Conservation (phyloP, 1,284 basidiomycete species). For the Fomitopsis pinicola region DNA sequence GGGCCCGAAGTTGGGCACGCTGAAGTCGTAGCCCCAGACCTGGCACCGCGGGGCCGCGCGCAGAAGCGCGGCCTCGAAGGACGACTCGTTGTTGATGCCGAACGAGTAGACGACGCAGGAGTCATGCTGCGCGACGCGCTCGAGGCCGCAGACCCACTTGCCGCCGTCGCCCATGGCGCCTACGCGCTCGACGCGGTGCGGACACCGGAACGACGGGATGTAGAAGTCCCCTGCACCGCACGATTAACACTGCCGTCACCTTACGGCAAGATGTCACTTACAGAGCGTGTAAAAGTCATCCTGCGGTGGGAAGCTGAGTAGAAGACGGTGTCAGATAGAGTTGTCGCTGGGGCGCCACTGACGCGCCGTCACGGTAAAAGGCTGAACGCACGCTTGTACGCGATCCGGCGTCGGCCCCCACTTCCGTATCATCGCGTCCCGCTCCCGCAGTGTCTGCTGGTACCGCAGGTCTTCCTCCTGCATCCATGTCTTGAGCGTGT, state of each 20-base stretch:
- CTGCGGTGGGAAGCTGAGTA: constrained; percentile 4
- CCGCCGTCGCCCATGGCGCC: constrained; percentile 48
- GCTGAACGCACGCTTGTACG: constrained; percentile 15
- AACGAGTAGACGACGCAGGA: constrained; percentile 47
- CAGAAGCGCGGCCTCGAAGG: constrained; percentile 47
- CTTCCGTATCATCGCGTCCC: constrained; percentile 18
- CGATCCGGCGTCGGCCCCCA: constrained; percentile 19
- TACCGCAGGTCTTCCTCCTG: constrained; percentile 18
- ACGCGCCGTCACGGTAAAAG: neutral
- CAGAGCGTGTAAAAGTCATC: constrained; percentile 20
- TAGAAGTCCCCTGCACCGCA: constrained; percentile 44
- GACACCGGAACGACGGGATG: constrained; percentile 42
- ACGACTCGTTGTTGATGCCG: constrained; percentile 48
- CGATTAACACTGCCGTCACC: neutral
- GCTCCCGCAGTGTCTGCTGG: constrained; percentile 8
- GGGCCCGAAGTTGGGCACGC: constrained; percentile 44
- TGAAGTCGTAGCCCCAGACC: constrained; percentile 52
- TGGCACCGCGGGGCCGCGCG: constrained; percentile 36
- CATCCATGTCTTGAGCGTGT: constrained; percentile 3
- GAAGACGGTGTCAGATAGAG: neutral
- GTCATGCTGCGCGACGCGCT: constrained; percentile 37
- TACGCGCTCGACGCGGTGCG: constrained; percentile 40
- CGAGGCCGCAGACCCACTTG: constrained; percentile 49
- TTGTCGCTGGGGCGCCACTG: neutral
- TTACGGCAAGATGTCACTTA: constrained; percentile 1